Evolutionary conservation across 352 stramenopile genomes (phyloP), one percentile per base, ranked within the genome.

Genomic region (Globisporangium rhizosaccharum): DNA sequence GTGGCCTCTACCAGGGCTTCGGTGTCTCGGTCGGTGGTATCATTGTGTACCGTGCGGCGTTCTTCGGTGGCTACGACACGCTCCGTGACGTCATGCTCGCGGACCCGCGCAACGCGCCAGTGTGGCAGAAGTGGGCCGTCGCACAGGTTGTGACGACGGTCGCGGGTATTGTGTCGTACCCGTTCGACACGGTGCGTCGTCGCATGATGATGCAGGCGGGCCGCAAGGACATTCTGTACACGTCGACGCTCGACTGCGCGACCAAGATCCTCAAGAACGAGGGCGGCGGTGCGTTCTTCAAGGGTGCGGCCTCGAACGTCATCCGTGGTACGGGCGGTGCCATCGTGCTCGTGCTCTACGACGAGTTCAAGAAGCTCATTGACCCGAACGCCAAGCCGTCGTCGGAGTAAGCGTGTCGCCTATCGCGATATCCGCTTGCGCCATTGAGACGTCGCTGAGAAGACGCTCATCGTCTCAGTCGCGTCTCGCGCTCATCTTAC

Each of bases 61-160:
- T 99, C 89, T 99, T 99, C 72, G 96, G 96, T 76, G 87, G 98
- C 73, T 99, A 98, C 85, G 96, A 99, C 72, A 99, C 96, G 26
- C 72, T 98, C 51, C 96, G 92, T 77, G 95, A 97, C 68, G 57
- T 96, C 42, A 67, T 83, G 15, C 73, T 96, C 44, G 60, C 65
- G 49, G 87, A 96, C 85, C 82, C 84, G 41, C 92, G 91, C 76
- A 94, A 87, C 50, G 84, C 85, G 44, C 76, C 81, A 44, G 78
- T 95, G 71, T 94, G 81, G 84, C 77, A 92, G 75, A 92, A 97
- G 82, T 97, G 95, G 79, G 42, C 89, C 15, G 82, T 97, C 8
- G 94, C 93, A 51, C 92, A 98, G 81, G 79, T 85, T 46, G 87
- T 98, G 42, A 96, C 85, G 45, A 87, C 96, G 25, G 53, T 87